Base-by-base conservation (phyloP, 2,329 filamentous ascomycete species). In the Ophioceras dolichostomum region DNA sequence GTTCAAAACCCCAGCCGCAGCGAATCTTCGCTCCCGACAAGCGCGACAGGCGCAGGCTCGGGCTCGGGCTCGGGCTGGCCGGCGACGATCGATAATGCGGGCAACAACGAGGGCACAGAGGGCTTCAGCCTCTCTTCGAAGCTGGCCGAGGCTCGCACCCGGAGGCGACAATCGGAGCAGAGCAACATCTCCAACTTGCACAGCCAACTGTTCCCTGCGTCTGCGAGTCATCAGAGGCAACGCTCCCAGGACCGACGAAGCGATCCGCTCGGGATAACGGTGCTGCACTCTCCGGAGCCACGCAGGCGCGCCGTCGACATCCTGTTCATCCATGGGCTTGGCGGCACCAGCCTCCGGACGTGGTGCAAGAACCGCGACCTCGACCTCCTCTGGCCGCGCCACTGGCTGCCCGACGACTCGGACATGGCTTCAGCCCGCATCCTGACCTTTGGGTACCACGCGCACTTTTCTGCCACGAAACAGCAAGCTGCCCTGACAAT, bases 241-340 rank as follows among this genome's bases (percentile, higher is more conserved):
- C 27, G 13, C 6, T n/a, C 26, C n/a, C n/a, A 30, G 28, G 28
- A 30, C 28, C 28, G n/a, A n/a, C 9, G 4, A 1, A 5, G 17
- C n/a, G 79, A 84, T 47, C 58, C 80, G 4, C 63, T 70, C 5
- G 32, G 32, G 3, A 18, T 20, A 3, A 5, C 5, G 3, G 9
- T 16, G 5, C 14, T 34, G 32, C 32, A 34, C n/a, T 21, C 17
- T 2, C 32, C 32, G 20, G 34, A 30, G 12, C n/a, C n/a, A n/a
- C 2, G 10, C 12, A 18, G 22, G 16, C 26, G 37, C 34, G 9
- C 34, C 10, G 46, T 43, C 1, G 53, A 58, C 32, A 49, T 59
- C 8, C 39, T 58, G 1, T 55, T 57, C 37, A 47, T 58, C 3
- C 55, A 59, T 40, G 56, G 57, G 1, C 41, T 59, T 6, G 56